These are phyloP conservation scores for Sanguinoderma infundibulare DNA, from an alignment of 1,284 basidiomycete species.

Conservation along the genomic window DNA sequence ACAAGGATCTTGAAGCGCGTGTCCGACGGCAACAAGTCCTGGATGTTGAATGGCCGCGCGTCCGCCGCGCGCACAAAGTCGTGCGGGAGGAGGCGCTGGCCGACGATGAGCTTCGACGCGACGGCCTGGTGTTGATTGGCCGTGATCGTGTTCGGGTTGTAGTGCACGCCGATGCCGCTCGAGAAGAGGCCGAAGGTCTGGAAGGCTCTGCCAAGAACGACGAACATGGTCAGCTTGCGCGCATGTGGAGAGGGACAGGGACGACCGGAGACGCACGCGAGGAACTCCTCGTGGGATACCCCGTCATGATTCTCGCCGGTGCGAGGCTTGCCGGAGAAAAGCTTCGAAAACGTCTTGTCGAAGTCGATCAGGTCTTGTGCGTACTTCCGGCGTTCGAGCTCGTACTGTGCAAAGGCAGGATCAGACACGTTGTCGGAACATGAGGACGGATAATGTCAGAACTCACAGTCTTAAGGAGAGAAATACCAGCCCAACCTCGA, in stretches of 20 bases:
- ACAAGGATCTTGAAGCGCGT: slow-evolving; percentile 74
- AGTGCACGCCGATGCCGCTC: slow-evolving; percentile 65
- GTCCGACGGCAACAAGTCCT: slow-evolving; percentile 71
- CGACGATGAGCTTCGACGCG: slow-evolving; percentile 55
- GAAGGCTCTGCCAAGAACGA: slow-evolving; percentile 52
- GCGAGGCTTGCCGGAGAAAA: slow-evolving; percentile 79
- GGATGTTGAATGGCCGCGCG: slow-evolving; percentile 64
- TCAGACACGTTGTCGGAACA: not conserved
- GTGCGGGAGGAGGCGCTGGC: slow-evolving; percentile 63
- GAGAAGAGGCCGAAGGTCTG: slow-evolving; percentile 62
- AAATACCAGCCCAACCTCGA: slow-evolving; percentile 67
- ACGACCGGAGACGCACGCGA: slow-evolving; percentile 49
- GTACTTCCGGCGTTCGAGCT: slow-evolving; percentile 73
- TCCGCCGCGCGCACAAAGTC: slow-evolving; percentile 68
- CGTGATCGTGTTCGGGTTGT: slow-evolving; percentile 52
- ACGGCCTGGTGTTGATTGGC: slow-evolving; percentile 45
- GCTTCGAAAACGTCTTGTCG: slow-evolving; percentile 73
- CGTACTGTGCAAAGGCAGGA: slow-evolving; percentile 52
- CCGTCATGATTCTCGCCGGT: slow-evolving; percentile 59
- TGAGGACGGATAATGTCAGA: slow-evolving; percentile 10
- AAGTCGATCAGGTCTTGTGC: slow-evolving; percentile 84
- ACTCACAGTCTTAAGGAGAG: slow-evolving; percentile 72
- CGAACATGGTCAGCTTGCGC: not conserved
- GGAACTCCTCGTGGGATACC: slow-evolving; percentile 68
- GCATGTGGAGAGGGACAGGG: not conserved